These are phyloP conservation scores for Saccharomycopsis sp. DNA, from an alignment of 805 yeast species.

Conservation along the genomic window DNA sequence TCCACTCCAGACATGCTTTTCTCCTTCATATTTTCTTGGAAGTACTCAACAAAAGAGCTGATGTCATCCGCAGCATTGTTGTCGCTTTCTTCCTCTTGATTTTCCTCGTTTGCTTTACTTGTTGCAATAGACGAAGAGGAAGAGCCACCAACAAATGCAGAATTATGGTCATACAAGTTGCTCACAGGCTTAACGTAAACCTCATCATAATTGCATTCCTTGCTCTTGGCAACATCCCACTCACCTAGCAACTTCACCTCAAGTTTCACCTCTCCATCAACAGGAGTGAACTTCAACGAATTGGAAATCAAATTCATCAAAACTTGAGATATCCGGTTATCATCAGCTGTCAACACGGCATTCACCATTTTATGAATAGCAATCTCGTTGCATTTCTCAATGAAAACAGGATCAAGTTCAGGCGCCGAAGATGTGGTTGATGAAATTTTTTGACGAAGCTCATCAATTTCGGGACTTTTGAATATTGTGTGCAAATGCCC, in stretches of 20 bases:
- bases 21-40: slow-evolving; percentile 12
- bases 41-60: slow-evolving; percentile 11
- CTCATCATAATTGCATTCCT: slow-evolving; percentile 31
- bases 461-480: neutral
- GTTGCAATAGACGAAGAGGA: no score
- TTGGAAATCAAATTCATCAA: slow-evolving; percentile 89
- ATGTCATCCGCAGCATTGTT: slow-evolving; percentile 22
- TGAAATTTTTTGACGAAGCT: neutral
- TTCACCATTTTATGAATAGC: slow-evolving; percentile 38
- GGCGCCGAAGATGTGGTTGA: neutral
- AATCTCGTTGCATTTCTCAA: neutral
- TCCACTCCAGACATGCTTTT: slow-evolving; percentile 15
- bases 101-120: neutral
- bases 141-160: neutral
- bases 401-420: neutral
- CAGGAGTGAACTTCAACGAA: slow-evolving; percentile 86
- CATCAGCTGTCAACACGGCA: slow-evolving; percentile 74
- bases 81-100: slow-evolving; percentile 28
- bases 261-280: slow-evolving; percentile 71
- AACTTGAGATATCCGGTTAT: slow-evolving; percentile 83
- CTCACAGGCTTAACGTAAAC: slow-evolving; percentile 35
- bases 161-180: slow-evolving; percentile 24
- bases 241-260: slow-evolving; percentile 57
- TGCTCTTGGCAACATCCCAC: slow-evolving; percentile 49
- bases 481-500: no score